Evolutionary conservation across 73 alveolate genomes (phyloP), one percentile per base, ranked within the genome.

Genomic region (Paramecium sonneborni): DNA sequence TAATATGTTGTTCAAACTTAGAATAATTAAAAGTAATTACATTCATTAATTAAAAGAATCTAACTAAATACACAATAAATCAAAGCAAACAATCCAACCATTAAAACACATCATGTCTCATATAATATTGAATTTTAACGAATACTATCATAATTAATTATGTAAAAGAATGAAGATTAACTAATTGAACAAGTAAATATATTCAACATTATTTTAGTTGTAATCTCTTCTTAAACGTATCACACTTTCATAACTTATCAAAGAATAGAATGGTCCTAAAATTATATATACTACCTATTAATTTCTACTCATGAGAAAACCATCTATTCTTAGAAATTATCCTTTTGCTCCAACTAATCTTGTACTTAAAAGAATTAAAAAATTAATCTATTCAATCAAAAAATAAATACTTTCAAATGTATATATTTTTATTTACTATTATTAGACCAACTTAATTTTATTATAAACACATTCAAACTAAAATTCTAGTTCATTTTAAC

Each of bases 301-400:
- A 62, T 62, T 62, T 62, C 44, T 62, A 14, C 18, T 62, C 28
- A 62, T 62, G 84, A 62, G 84, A 62, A 62, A 62, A n/a, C 84
- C 84, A 14, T 62, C 84, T 5, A 62, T 62, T 26, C 21, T 62
- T 7, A 62, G 84, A 10, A 62, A 62, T 62, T 12, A 62, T 10
- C 84, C 84, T 1, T 62, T 62, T 62, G 84, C 84, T 12, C 26
- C 84, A 11, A 62, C 84, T 2, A 62, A 62, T 26, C 23, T 9
- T 23, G 84, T 62, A 62, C 39, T 62, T 3, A 62, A 62, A 62
- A 21, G 18, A 62, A 8, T 62, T 1, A 62, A 62, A 12, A 62
- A 26, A 26, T 46, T 62, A 62, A 62, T 62, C 12, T 26, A 32
- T 32, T 3, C 39, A 62, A 62, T 62, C 24, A 26, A 32, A 62